Evolutionary conservation across 441 rosid species (phyloP).

Genomic region (Cnidoscolus chayamansa): DNA sequence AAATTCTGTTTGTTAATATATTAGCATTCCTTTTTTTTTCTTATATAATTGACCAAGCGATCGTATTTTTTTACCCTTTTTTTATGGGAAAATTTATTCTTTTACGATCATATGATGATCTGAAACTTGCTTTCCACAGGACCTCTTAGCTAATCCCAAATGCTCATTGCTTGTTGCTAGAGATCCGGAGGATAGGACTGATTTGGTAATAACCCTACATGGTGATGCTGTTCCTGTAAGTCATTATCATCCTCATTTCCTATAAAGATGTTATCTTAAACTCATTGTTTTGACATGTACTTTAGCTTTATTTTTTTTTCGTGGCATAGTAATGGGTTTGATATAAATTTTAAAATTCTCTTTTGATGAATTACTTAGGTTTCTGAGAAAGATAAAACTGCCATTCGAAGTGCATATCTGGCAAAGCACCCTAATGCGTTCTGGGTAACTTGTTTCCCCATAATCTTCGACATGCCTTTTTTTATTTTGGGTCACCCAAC

Average conservation of each 20-base stretch:
- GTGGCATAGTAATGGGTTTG: not conserved
- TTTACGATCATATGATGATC: constrained; percentile 5
- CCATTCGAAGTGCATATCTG: constrained; percentile 66
- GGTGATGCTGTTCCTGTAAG: constrained; percentile 82
- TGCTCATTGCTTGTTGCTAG: constrained; percentile 79
- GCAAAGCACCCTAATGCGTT: constrained; percentile 89
- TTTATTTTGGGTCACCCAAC: not conserved
- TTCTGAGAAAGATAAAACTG: constrained; percentile 49
- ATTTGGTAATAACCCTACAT: constrained; percentile 72
- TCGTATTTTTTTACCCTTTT: constrained; percentile 1
- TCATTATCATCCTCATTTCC: constrained; percentile 16
- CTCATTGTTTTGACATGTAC: not conserved
- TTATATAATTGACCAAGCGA: not conserved
- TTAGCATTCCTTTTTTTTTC: not conserved
- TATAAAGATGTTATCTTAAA: constrained; percentile 1
- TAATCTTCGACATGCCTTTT: constrained; percentile 4
- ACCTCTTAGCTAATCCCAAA: constrained; percentile 68
- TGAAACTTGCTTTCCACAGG: constrained; percentile 42
- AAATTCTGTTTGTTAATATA: constrained; percentile 10
- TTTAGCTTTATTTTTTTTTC: constrained; percentile 12
- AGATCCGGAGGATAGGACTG: constrained; percentile 84
- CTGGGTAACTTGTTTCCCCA: constrained; percentile 53
- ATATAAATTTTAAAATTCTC: constrained; percentile 7
- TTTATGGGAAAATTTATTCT: not conserved
- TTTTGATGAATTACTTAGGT: constrained; percentile 42